Evolutionary conservation across 2,329 filamentous ascomycete species (phyloP), one percentile per base, ranked within the genome.

Genomic region (Alternaria hordeiaustralica): DNA sequence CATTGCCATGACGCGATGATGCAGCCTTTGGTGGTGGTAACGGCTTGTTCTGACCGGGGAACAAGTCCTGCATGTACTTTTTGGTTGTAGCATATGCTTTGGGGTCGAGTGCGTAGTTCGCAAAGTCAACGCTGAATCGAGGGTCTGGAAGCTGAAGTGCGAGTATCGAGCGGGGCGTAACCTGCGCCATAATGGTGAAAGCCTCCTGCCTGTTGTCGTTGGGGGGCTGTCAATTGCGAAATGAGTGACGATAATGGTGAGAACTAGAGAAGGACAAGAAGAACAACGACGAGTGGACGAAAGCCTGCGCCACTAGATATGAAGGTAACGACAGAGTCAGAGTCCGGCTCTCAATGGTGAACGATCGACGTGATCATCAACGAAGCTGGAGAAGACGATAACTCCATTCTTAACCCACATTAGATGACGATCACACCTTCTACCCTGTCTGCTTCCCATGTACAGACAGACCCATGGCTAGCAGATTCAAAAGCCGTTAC

Each of bases 41-140:
- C 15, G 63, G 58, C 47, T 64, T 69, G 28, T 63, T 64, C 28
- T 60, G 61, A 23, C 43, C 47, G 28, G 47, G 50, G 43, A 62
- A 61, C 3, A 54, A 46, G 21, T 63, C 54, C 21, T 61, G 60
- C 36, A 58, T 58, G 20, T 60, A 58, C 15, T 65, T 61, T 25
- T 58, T 61, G 3, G 66, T 36, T 1, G 58, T 57, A 33, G 60
- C 54, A 30, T 25, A 36, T 25, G 63, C 50, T 21, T 60, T 56
- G 11, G 55, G 33, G 11, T 57, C 64, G n/a, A 47, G 25, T 12
- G 61, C n/a, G 60, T 73, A 68, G 9, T 50, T 68, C 1, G 66
- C 45, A 36, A 73, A 73, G 57, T 74, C 68, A 11, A 72, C 64
- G 51, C 70, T 71, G 62, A 72, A 71, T 30, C 67, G 70, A 60